These are phyloP conservation scores for Aspergillus ibericus DNA, from an alignment of 2,329 filamentous ascomycete species.

Conservation along the genomic window DNA sequence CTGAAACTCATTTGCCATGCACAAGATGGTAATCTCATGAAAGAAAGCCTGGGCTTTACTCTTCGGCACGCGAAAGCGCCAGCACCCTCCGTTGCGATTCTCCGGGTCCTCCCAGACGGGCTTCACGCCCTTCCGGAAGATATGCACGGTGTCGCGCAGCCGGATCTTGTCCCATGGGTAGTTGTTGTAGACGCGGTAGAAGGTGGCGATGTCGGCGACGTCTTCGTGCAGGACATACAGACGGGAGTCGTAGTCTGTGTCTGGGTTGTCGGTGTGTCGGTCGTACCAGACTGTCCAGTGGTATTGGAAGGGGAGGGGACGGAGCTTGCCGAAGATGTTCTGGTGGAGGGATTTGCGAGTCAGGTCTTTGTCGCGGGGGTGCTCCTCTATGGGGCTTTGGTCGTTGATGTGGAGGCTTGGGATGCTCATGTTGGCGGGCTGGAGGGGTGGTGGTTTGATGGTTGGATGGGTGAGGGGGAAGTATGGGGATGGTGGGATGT, in stretches of 20 bases:
- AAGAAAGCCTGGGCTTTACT: conserved; percentile 57
- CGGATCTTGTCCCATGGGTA: conserved; percentile 73
- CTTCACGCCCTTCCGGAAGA: conserved; percentile 75
- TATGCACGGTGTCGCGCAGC: conserved; percentile 74
- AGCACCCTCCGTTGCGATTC: conserved; percentile 81
- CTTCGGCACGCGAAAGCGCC: conserved; percentile 90
- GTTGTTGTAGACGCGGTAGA: conserved; percentile 81
- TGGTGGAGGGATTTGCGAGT: conserved; percentile 42
- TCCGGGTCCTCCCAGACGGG: conserved; percentile 84
- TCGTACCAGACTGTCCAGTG: conserved; percentile 52
- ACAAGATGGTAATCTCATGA: conserved; percentile 37
- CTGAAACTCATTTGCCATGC: conserved; percentile 43
- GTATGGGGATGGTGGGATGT: neutral
- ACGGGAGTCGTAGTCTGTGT: conserved; percentile 30
- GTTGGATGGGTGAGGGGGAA: neutral
- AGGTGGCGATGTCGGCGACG: conserved; percentile 50
- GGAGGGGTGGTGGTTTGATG: neutral
- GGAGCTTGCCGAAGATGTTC: conserved; percentile 47
- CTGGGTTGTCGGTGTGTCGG: conserved; percentile 34
- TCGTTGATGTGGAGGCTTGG: conserved; percentile 25
- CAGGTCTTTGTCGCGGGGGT: conserved; percentile 6
- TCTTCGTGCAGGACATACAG: conserved; percentile 42
- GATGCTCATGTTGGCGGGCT: conserved; percentile 20
- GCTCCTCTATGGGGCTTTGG: conserved; percentile 19
- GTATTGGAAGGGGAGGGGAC: conserved; percentile 49